Base-by-base conservation (phyloP, 2,329 filamentous ascomycete species). In the Fusarium ambrosium region DNA sequence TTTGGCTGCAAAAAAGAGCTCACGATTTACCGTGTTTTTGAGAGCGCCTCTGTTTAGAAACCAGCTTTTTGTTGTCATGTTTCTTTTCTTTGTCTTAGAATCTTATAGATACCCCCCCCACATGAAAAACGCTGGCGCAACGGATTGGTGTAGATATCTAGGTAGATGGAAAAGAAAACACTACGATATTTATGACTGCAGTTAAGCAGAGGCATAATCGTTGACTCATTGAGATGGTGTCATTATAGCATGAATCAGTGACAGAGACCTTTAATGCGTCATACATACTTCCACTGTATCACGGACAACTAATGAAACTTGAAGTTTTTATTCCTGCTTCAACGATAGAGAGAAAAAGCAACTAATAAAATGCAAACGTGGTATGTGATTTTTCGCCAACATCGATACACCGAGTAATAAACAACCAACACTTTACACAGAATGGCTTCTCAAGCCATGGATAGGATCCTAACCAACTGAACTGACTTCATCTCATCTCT, bases 341-440 rank as follows among this genome's bases (percentile, higher is more conserved):
- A 61, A 63, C 36, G 51, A 68, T 61, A 77, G 61, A 69, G 67
- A 61, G 66, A 70, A 62, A 36, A 71, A 72, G 67, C 62, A 69
- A 65, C 51, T 55, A 55, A 69, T 67, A 63, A 68, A 62, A 69
- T 68, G 70, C 64, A 69, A 65, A 61, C 64, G 71, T 77, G 76
- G 75, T 79, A 80, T 80, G 76, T 79, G 73, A 78, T 78, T 79
- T 77, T 79, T 79, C 71, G 74, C 75, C 72, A 71, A 64, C 60
- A 79, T 62, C 73, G 72, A 70, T 79, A 79, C 75, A 80, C 76
- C 77, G 64, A 69, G 69, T 68, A 71, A 70, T 66, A 75, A 74
- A 70, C 58, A 66, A 65, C 68, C 63, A 75, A 73, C 66, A 75
- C 72, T 75, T 75, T 75, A 75, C 73, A 75, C 72, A 73, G 60